A percentile compares a stretch with the other conserved stretches of the same genome.
phyloP scores from a whole-genome alignment of 1,139 yeast genomes.

The Scheffersomyces segobiensis region DNA sequence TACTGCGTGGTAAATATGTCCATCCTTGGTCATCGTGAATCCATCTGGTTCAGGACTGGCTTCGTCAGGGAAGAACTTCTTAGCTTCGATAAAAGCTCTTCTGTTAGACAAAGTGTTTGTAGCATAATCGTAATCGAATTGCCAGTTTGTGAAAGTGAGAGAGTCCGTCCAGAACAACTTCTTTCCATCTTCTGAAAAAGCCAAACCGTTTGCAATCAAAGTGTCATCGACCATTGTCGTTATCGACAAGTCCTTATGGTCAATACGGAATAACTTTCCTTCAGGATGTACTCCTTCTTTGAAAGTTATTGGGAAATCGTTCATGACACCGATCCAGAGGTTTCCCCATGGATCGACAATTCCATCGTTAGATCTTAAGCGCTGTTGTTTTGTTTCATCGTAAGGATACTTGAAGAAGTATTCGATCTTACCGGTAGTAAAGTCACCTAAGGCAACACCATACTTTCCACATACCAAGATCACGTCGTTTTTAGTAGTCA shows the following conservation, averaged over 20 bases:
- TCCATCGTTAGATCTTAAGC: conserved; percentile 73
- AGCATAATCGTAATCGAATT: conserved; percentile 56
- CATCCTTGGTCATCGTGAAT: conserved; percentile 58
- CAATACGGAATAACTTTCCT: conserved; percentile 46
- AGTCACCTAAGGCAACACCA: conserved; percentile 56
- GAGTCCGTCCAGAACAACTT: conserved; percentile 76
- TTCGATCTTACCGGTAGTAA: conserved; percentile 41
- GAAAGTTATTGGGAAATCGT: conserved; percentile 42
- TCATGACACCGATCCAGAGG: conserved; percentile 76
- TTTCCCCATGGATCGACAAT: conserved; percentile 68
- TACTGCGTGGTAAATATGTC: conserved; percentile 68
- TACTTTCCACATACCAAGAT: conserved; percentile 53
- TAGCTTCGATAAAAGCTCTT: conserved; percentile 40
- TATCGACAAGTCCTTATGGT: conserved; percentile 32
- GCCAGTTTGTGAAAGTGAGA: conserved; percentile 55
- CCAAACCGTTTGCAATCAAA: conserved; percentile 76
- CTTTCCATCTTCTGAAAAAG: conserved; percentile 56
- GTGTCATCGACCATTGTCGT: conserved; percentile 36
- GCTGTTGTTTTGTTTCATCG: conserved; percentile 20
- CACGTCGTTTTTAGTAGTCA: conserved; percentile 46
- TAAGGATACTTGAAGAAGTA: conserved; percentile 48
- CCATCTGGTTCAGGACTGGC: conserved; percentile 78
- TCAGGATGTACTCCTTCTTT: conserved; percentile 32
- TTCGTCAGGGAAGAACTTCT: conserved; percentile 29
- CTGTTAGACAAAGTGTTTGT: conserved; percentile 49